Evolutionary conservation across 768 basidiomycete genomes (phyloP), one percentile per base, ranked within the genome.

Genomic region (Leccinum incarnatum): DNA sequence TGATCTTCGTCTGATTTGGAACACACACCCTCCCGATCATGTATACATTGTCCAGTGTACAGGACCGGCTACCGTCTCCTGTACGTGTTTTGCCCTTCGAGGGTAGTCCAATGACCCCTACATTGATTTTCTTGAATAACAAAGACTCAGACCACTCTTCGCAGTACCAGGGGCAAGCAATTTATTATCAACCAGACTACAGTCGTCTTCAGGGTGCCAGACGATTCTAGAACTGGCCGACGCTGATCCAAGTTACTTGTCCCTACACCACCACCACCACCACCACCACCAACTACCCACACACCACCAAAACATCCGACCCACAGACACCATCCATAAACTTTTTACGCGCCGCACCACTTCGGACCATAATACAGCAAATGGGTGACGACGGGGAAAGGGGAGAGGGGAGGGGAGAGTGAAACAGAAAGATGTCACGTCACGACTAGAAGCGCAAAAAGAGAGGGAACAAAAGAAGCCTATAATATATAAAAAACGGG

Each of bases 401-500:
- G 51, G 52, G 45, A 25, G 40, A 51, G 32, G 51, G 51, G 42
- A 25, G 56, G 47, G 47, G 45, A 9, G 51, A 29, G 32, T 21
- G 23, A 47, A 55, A 57, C 51, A 55, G 49, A 51, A 51, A 59
- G 37, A 68, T 60, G 50, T 66, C 55, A 63, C 59, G 56, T 62
- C 55, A 61, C 62, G 37, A 69, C 65, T 65, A 66, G 37, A 53
- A 62, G 42, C 53, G 63, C 47, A 59, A 53, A 51, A 54, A 52
- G 51, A 42, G 27, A 56, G 54, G 56, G 53, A 60, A 53, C 40
- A 42, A 61, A 53, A 55, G 57, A 64, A 74, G 52, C 72, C 64
- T 63, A 65, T 54, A 68, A 68, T 69, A 73, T 73, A 72, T 74
- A 74, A 63, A 50, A 42, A 57, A n/a, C 32, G 25, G 57, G 60